A percentile compares a stretch with the other conserved stretches of the same genome.
Conservation (phyloP, 345 rosid species). For the Moricandia arvensis region DNA sequence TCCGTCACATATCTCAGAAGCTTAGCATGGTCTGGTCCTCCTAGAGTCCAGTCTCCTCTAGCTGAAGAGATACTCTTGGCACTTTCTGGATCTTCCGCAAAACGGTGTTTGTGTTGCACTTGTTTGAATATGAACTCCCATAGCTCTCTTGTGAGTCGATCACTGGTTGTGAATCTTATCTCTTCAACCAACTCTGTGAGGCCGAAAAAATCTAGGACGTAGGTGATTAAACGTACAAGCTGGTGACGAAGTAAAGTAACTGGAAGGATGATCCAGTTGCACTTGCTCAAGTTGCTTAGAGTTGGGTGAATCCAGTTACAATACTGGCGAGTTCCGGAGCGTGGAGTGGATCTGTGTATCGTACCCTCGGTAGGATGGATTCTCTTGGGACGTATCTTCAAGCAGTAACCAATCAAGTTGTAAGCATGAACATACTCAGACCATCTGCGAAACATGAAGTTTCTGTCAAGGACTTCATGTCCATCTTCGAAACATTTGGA, state of each 20-base stretch:
- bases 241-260: neutral
- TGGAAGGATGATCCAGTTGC: neutral
- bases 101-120: slow-evolving; percentile 39
- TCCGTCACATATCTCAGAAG: slow-evolving; percentile 42
- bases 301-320: neutral
- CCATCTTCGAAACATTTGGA: neutral
- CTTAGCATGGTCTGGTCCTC: neutral
- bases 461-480: slow-evolving; percentile 36
- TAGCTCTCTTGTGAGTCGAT: slow-evolving; percentile 46
- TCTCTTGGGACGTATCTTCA: slow-evolving; percentile 35
- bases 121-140: slow-evolving; percentile 55
- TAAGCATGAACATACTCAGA: slow-evolving; percentile 43
- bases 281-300: neutral
- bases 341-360: neutral
- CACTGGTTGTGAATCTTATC: slow-evolving; percentile 36
- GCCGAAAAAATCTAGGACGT: slow-evolving; percentile 16
- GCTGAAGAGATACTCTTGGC: slow-evolving; percentile 45
- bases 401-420: slow-evolving; percentile 54
- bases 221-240: neutral
- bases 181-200: slow-evolving; percentile 35
- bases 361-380: slow-evolving; percentile 34
- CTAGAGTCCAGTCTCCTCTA: slow-evolving; percentile 54
- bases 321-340: neutral
- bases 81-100: slow-evolving; percentile 46
- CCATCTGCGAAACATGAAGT: slow-evolving; percentile 50